phyloP scores from a whole-genome alignment of 352 stramenopile genomes.

The Globisporangium camurandrum region DNA sequence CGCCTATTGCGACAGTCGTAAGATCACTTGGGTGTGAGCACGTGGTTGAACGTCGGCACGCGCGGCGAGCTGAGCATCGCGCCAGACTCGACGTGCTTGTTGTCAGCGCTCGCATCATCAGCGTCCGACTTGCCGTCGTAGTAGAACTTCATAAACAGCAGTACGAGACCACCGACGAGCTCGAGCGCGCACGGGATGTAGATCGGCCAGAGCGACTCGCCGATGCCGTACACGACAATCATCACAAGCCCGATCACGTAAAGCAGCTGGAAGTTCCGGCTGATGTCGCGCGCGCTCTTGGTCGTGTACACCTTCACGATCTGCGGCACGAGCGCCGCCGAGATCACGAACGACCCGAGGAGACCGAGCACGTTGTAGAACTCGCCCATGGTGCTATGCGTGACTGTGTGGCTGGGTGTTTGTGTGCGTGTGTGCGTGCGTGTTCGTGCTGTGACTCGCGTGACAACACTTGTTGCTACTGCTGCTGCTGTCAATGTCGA shows the following conservation, averaged over 20 bases:
- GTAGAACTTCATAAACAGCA: constrained; percentile 30
- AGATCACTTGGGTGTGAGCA: constrained; percentile 15
- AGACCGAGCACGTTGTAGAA: constrained; percentile 48
- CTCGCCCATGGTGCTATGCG: constrained; percentile 1
- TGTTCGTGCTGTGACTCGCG: background rate
- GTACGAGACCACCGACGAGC: constrained; percentile 17
- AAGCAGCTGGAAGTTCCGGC: constrained; percentile 27
- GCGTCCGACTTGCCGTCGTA: constrained; percentile 17
- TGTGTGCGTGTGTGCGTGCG: background rate
- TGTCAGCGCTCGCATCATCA: background rate
- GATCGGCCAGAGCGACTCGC: constrained; percentile 34
- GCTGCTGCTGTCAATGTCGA: background rate
- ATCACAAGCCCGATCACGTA: constrained; percentile 27
- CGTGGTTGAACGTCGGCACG: constrained; percentile 8
- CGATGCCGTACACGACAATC: constrained; percentile 29
- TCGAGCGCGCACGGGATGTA: constrained; percentile 37
- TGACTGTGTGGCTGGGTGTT: background rate
- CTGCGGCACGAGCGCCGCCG: constrained; percentile 45
- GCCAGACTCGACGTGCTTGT: constrained; percentile 6
- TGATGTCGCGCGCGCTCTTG: constrained; percentile 22
- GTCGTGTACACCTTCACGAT: constrained; percentile 52
- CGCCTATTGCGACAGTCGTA: too few relatives aligned
- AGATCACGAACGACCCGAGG: constrained; percentile 54
- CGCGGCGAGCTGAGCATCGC: constrained; percentile 3
- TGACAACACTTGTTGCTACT: background rate